A percentile compares a stretch with the other conserved stretches of the same genome.
These are phyloP conservation scores for Ceriops zippeliana DNA, from an alignment of 345 rosid species.

Conservation along the genomic window DNA sequence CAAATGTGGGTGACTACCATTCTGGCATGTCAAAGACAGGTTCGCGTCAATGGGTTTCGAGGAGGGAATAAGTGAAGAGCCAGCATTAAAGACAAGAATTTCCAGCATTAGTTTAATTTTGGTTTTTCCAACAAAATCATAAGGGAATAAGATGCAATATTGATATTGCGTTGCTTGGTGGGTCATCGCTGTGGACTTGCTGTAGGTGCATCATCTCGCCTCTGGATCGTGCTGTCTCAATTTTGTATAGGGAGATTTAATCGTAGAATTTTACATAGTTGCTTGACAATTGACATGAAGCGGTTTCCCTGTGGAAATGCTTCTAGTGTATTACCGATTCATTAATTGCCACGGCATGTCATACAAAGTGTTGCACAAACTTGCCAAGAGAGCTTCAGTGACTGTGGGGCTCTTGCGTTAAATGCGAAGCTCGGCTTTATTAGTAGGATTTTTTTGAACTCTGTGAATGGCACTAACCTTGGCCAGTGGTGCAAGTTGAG, in stretches of 20 bases:
- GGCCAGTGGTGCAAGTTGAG: too few species aligned
- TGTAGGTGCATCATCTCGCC: background rate
- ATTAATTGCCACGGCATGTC: too few species aligned
- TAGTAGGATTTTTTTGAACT: too few species aligned
- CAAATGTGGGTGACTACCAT: conserved; percentile 17
- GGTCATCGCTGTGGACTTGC: background rate
- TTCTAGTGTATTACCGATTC: too few species aligned
- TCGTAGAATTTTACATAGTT: background rate
- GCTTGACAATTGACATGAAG: too few species aligned
- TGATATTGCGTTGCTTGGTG: conserved; percentile 2
- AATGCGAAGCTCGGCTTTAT: too few species aligned
- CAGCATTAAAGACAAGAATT: conserved; percentile 5
- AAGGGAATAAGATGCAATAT: conserved; percentile 3
- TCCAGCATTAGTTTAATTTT: too few species aligned
- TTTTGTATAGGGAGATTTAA: conserved; percentile 11
- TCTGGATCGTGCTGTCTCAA: background rate
- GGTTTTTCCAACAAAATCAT: background rate
- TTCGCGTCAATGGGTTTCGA: background rate
- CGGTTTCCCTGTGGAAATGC: too few species aligned
- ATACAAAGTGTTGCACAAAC: too few species aligned
- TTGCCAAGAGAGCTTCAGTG: too few species aligned
- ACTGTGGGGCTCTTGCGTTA: too few species aligned
- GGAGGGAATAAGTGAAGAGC: background rate
- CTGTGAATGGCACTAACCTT: too few species aligned
- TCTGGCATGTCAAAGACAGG: conserved; percentile 1